Percentiles rank a stretch among this genome's conserved stretches.
Conservation (phyloP, 768 basidiomycete species). For the Trametes elegans region DNA sequence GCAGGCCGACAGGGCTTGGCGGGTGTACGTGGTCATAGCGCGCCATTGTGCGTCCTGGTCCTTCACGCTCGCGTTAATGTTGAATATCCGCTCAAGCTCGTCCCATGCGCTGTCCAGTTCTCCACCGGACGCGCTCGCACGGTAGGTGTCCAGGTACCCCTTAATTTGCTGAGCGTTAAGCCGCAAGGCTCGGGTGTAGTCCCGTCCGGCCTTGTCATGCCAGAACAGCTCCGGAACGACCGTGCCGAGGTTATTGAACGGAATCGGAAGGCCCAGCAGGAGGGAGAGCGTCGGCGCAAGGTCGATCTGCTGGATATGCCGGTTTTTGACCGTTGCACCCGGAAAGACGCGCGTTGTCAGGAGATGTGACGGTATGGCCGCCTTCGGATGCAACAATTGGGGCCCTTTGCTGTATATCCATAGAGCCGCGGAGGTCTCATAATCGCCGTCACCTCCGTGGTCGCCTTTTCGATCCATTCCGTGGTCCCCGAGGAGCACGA, state of each 20-base stretch:
- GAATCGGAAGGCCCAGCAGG: slow-evolving; percentile 89
- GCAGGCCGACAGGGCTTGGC: slow-evolving; percentile 64
- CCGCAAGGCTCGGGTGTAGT: slow-evolving; percentile 58
- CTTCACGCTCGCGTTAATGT: slow-evolving; percentile 8
- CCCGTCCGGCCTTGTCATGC: slow-evolving; percentile 39
- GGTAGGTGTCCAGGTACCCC: slow-evolving; percentile 75
- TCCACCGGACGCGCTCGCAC: slow-evolving; percentile 59
- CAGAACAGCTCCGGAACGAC: slow-evolving; percentile 92
- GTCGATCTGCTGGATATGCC: slow-evolving; percentile 89
- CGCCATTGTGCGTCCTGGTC: slow-evolving; percentile 16
- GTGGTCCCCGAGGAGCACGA: slow-evolving; percentile 93
- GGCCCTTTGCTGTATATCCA: slow-evolving; percentile 91
- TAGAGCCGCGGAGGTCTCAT: slow-evolving; percentile 81
- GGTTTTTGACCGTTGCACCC: slow-evolving; percentile 48
- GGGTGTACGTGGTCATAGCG: slow-evolving; percentile 48
- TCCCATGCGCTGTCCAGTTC: slow-evolving; percentile 73
- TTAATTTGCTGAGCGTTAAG: slow-evolving; percentile 76
- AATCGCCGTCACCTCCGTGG: slow-evolving; percentile 86
- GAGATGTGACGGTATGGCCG: slow-evolving; percentile 46
- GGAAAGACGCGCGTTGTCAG: slow-evolving; percentile 61
- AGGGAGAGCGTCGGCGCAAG: slow-evolving; percentile 86
- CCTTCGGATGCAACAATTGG: slow-evolving; percentile 38
- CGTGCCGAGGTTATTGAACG: slow-evolving; percentile 91
- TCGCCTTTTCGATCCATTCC: slow-evolving; percentile 96
- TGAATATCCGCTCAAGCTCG: slow-evolving; percentile 42